Percentiles rank a stretch among this genome's conserved stretches.
phyloP scores from a whole-genome alignment of 225 moss, liverwort and hornwort species.

The Sphagnum tenellum region DNA sequence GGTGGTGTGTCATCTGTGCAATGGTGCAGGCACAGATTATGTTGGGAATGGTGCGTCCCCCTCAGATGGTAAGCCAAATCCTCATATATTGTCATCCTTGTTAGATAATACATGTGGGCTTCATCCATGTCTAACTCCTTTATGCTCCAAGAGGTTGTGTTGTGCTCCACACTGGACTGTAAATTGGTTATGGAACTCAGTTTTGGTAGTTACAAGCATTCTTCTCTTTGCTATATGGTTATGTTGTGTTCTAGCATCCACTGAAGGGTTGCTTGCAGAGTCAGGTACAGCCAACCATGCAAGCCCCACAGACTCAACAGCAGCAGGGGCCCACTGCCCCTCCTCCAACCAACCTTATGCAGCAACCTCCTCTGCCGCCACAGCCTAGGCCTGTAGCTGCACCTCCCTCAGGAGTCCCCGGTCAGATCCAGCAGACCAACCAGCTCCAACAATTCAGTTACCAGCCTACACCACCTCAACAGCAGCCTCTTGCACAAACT shows the following conservation, averaged over 20 bases:
- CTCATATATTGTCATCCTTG: background rate
- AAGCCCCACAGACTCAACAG: slow-evolving; percentile 36
- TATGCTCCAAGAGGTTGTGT: no score
- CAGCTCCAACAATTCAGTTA: slow-evolving; percentile 25
- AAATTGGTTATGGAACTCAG: no score
- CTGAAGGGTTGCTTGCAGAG: slow-evolving; percentile 12
- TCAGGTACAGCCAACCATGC: slow-evolving; percentile 33
- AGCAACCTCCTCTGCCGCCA: slow-evolving; percentile 50
- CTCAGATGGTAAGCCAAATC: slow-evolving; percentile 50
- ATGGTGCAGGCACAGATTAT: slow-evolving; percentile 91
- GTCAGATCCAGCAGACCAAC: slow-evolving; percentile 40
- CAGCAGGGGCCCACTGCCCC: slow-evolving; percentile 22
- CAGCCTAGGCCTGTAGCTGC: slow-evolving; percentile 38
- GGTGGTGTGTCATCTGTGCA: no score
- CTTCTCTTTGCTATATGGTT: no score
- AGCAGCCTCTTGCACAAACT: slow-evolving; percentile 58
- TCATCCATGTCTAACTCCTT: no score
- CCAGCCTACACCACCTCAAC: slow-evolving; percentile 49
- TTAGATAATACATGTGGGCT: no score
- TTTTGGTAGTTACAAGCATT: no score
- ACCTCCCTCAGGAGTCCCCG: slow-evolving; percentile 34
- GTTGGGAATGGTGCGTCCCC: slow-evolving; percentile 96
- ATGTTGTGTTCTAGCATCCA: no score
- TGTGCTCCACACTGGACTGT: no score
- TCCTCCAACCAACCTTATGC: slow-evolving; percentile 39